Evolutionary conservation across 345 rosid species (phyloP).

Genomic region (Arabidopsis thaliana): DNA sequence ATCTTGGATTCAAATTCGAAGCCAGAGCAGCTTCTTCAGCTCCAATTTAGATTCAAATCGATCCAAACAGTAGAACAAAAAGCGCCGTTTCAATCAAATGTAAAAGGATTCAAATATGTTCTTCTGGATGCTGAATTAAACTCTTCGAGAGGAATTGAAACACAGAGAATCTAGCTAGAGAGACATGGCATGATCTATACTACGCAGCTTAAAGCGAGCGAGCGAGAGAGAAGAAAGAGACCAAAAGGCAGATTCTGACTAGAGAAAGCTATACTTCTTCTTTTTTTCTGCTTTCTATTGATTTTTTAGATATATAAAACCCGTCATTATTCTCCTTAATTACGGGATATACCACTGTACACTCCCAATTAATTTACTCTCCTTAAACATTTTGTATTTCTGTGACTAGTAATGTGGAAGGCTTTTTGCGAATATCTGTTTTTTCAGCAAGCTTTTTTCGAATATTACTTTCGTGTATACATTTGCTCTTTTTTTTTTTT

Average conservation of each 20-base stretch:
- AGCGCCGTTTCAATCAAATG: constrained; percentile 16
- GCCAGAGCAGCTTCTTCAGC: constrained; percentile 37
- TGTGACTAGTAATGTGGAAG: not conserved
- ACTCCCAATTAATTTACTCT: not conserved
- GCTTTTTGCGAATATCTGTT: not conserved
- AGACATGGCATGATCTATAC: constrained; percentile 44
- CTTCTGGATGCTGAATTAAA: not conserved
- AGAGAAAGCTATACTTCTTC: constrained; percentile 30
- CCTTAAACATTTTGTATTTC: not conserved
- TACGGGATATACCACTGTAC: constrained; percentile 28
- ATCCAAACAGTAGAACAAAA: constrained; percentile 19
- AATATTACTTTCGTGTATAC: not conserved
- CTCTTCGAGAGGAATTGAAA: constrained; percentile 37
- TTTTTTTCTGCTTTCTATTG: not conserved
- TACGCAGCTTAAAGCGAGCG: constrained; percentile 32
- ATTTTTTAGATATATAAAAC: not conserved
- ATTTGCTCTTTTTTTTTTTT: not conserved
- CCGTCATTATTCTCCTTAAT: constrained; percentile 17
- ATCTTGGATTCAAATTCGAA: constrained; percentile 8
- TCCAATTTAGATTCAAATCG: constrained; percentile 35
- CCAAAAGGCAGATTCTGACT: constrained; percentile 44
- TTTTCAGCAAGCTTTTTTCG: constrained; percentile 8
- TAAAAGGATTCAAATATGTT: constrained; percentile 13
- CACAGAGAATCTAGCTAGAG: constrained; percentile 21
- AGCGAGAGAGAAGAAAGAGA: constrained; percentile 33